Evolutionary conservation across 2,329 filamentous ascomycete species (phyloP), one percentile per base, ranked within the genome.

Genomic region (Colletotrichum tanaceti): DNA sequence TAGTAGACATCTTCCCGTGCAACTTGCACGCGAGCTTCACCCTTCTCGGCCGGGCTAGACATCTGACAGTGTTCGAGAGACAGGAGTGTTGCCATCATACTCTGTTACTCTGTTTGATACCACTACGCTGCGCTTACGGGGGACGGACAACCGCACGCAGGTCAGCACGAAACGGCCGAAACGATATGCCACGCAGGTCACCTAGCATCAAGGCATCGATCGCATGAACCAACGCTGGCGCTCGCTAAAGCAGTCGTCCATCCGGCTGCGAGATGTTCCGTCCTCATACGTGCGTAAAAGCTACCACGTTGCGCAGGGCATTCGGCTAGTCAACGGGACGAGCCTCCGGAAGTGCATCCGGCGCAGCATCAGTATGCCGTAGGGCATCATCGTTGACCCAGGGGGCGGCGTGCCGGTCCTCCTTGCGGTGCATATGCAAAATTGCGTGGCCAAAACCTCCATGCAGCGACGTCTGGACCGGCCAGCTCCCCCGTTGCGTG

Each of bases 191-290:
- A 50, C 39, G 20, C n/a, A 35, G 24, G n/a, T 35, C 24, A 38
- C 10, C 4, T 18, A 11, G n/a, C 22, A 14, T 35, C 24, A 16
- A 24, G n/a, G n/a, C n/a, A 18, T 14, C 18, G 16, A 18, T 14
- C 18, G 16, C 20, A 28, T 54, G 24, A 65, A 35, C 41, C 49
- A 22, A 39, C 43, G 24, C 14, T 28, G 22, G 20, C 43, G 39
- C 24, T 39, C 58, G 52, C 28, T 20, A 57, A 46, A 63, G 58
- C 43, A 58, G 32, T 28, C 24, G 32, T 28, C 47, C 61, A 55
- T 43, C 54, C 44, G 9, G 32, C 14, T 16, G 18, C 14, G 16
- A 24, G 14, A 43, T 22, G n/a, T 39, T 28, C 54, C 24, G n/a
- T 49, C 22, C 32, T 35, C 28, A 39, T 47, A 49, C 38, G 44